A percentile compares a stretch with the other conserved stretches of the same genome.
Conservation (phyloP, 2,329 filamentous ascomycete species). For the Colletotrichum camelliae region DNA sequence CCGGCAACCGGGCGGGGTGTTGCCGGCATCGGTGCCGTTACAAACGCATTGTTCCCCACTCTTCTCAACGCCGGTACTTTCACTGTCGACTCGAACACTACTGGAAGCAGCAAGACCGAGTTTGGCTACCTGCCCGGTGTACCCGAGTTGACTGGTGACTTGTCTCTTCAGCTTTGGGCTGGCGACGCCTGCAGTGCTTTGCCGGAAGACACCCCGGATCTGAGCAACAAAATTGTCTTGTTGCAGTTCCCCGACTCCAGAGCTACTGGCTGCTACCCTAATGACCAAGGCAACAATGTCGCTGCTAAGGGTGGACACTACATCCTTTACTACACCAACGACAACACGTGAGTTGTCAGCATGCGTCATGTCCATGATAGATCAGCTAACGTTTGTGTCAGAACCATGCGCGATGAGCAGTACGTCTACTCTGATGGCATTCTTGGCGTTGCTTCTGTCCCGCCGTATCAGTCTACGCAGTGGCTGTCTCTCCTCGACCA, state of each 20-base stretch:
- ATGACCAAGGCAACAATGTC: conserved; percentile 42
- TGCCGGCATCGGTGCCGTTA: conserved; percentile 26
- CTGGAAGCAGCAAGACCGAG: background rate
- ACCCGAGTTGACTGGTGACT: background rate
- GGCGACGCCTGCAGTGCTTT: conserved; percentile 20
- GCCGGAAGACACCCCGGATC: conserved; percentile 41
- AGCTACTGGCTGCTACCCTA: conserved; percentile 32
- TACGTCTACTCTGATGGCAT: conserved; percentile 2
- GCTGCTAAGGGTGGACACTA: conserved; percentile 45
- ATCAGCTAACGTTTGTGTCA: background rate
- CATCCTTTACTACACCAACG: conserved; percentile 30
- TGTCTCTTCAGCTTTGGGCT: conserved; percentile 21
- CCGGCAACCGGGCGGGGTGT: conserved; percentile 26
- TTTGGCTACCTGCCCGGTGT: background rate
- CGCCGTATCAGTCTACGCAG: background rate
- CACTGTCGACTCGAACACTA: background rate
- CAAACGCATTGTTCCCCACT: conserved; percentile 22
- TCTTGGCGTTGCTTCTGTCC: background rate
- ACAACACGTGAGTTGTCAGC: conserved; percentile 17
- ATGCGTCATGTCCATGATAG: too few relatives aligned
- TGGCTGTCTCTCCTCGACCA: background rate
- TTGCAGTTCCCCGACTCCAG: conserved; percentile 33
- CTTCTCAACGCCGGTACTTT: conserved; percentile 5
- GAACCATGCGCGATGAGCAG: conserved; percentile 4
- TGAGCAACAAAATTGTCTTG: conserved; percentile 45